These are phyloP conservation scores for Mycosphaerella sp. DNA, from an alignment of 2,329 filamentous ascomycete species.

Conservation along the genomic window DNA sequence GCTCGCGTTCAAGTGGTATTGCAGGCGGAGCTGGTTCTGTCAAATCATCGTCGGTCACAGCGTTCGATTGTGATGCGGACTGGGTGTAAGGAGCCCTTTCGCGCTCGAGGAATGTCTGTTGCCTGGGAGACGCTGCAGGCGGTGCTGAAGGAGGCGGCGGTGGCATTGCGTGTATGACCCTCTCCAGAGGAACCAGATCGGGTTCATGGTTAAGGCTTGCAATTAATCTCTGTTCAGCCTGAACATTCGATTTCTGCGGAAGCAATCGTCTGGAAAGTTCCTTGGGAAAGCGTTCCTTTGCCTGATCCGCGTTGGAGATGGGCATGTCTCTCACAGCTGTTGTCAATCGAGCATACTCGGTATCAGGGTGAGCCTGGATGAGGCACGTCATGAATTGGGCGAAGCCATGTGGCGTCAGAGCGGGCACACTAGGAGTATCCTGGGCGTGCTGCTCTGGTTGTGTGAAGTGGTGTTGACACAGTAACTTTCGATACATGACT, in stretches of 20 bases:
- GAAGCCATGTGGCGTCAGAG: constrained; percentile 44
- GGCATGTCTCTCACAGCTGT: constrained; percentile 64
- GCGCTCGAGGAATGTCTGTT: constrained; percentile 33
- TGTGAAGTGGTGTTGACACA: constrained; percentile 45
- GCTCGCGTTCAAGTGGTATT: constrained; percentile 56
- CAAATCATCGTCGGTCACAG: constrained; percentile 35
- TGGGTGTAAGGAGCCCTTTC: constrained; percentile 38
- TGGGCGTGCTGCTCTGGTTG: constrained; percentile 35
- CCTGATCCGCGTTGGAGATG: constrained; percentile 58
- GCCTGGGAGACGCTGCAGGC: constrained; percentile 21
- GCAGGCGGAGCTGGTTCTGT: constrained; percentile 31
- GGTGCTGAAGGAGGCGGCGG: constrained; percentile 29
- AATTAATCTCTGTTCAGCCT: constrained; percentile 55
- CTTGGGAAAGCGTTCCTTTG: constrained; percentile 68
- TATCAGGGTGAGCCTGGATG: constrained; percentile 68
- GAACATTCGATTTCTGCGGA: constrained; percentile 52
- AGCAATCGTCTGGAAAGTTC: constrained; percentile 69
- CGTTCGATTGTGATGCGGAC: constrained; percentile 26
- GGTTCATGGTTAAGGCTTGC: constrained; percentile 36
- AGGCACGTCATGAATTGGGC: constrained; percentile 62
- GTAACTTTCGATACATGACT: constrained; percentile 43
- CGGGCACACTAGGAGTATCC: constrained; percentile 40
- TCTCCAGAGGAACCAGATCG: constrained; percentile 43
- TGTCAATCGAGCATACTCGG: constrained; percentile 64
- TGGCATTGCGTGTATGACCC: constrained; percentile 30